A percentile compares a stretch with the other conserved stretches of the same genome.
Conservation (phyloP, 176 grass and related monocot genomes). For the Eragrostis nindensis region DNA sequence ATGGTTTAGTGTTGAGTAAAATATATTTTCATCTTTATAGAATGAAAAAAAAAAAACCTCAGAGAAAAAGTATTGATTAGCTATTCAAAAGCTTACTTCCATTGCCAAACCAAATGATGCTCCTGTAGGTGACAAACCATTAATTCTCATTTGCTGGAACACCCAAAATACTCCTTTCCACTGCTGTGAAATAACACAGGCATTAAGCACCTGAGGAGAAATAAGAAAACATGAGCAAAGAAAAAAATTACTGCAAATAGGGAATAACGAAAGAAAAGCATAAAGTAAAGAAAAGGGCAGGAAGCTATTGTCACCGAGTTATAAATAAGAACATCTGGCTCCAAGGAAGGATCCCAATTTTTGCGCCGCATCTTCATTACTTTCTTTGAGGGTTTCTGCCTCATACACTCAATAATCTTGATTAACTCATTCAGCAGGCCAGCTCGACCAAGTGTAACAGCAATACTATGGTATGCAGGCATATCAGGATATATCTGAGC, state of each 20-base stretch:
- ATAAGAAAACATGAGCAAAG: constrained; percentile 5
- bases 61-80: constrained; percentile 75
- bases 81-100: constrained; percentile 69
- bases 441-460: constrained; percentile 86
- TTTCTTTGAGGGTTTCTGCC: constrained; percentile 65
- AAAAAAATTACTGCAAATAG: constrained; percentile 8
- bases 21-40: too few species aligned
- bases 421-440: constrained; percentile 82
- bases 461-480: constrained; percentile 88
- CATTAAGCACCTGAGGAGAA: constrained; percentile 77
- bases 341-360: constrained; percentile 81
- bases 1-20: too few species aligned
- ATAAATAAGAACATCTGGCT: constrained; percentile 85
- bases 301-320: constrained; percentile 60
- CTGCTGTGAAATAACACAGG: constrained; percentile 72
- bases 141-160: constrained; percentile 79
- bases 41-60: constrained; percentile 61
- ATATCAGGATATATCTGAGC: constrained; percentile 92
- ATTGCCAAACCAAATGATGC: constrained; percentile 92
- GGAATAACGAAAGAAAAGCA: background rate
- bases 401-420: constrained; percentile 76
- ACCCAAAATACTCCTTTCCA: constrained; percentile 99
- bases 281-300: constrained; percentile 26
- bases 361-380: constrained; percentile 60
- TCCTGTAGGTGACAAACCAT: constrained; percentile 66